phyloP scores from a whole-genome alignment of 2,329 filamentous ascomycete genomes.

The Colletotrichum sp. region DNA sequence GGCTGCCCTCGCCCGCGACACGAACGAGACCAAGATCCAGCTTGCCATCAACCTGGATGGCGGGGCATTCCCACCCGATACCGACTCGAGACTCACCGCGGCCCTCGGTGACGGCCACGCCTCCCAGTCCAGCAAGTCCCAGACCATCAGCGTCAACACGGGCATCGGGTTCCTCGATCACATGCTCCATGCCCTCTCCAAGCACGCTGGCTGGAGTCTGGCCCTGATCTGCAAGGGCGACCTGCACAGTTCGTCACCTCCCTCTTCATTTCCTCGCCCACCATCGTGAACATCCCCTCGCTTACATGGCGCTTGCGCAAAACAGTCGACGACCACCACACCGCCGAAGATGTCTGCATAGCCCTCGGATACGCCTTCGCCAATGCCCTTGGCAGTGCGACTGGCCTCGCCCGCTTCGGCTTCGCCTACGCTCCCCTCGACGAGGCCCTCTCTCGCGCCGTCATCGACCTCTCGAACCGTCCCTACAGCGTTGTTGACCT shows the following conservation, averaged over 20 bases:
- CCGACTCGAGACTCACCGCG: conserved; percentile 60
- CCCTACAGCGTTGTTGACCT: conserved; percentile 86
- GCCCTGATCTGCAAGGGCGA: conserved; percentile 85
- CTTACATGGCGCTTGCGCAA: not conserved
- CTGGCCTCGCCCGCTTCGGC: conserved; percentile 88
- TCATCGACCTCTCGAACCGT: conserved; percentile 93
- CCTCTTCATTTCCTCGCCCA: not conserved
- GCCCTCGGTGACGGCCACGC: conserved; percentile 69
- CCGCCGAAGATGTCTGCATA: conserved; percentile 93
- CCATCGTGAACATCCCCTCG: not conserved
- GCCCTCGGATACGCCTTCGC: conserved; percentile 88
- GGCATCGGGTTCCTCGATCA: conserved; percentile 98
- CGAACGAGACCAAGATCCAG: conserved; percentile 98
- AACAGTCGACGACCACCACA: conserved; percentile 97
- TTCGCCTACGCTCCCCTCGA: conserved; percentile 93
- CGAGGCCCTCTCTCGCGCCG: conserved; percentile 90
- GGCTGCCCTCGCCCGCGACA: conserved; percentile 83
- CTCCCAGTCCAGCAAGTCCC: conserved; percentile 81
- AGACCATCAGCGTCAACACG: conserved; percentile 87
- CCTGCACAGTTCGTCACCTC: conserved; percentile 74
- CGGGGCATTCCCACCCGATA: conserved; percentile 73
- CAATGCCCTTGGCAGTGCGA: conserved; percentile 75
- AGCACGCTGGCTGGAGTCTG: conserved; percentile 94
- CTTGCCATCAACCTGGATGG: conserved; percentile 93
- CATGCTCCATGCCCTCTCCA: conserved; percentile 96